Evolutionary conservation across 148 eudicot species (phyloP), one percentile per base, ranked within the genome.

Genomic region (Heliamphora exappendiculata): DNA sequence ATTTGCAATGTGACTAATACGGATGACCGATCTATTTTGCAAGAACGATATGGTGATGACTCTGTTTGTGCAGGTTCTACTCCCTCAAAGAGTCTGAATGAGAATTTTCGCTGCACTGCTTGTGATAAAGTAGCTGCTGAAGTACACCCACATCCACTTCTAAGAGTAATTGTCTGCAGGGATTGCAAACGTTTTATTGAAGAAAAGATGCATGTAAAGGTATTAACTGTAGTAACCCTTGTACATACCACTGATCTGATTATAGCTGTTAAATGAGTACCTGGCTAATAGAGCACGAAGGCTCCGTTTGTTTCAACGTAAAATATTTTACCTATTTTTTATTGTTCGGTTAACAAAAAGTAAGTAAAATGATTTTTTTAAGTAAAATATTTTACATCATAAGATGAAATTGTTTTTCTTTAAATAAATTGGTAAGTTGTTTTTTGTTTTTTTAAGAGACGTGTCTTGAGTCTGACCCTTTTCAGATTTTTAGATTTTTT

Each of bases 111-210:
- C 79, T 92, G 97, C 78, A 92, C 97, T 36, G 94, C 85, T 74
- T 92, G 97, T 78, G 78, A 78, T 75, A 82, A 84, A 79, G 75
- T 78, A 55, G 74, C 84, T 36, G 75, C 65, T 72, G 86, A 85
- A 75, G 82, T 85, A 54, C 82, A 83, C 67, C 69, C 81, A 44
- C 97, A 92, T 85, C 97, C 94, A 45, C 79, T 88, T 81, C 20
- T 92, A 37, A 86, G 84, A 80, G 97, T 92, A 37, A 79, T 90
- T 74, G 85, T 88, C 74, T 92, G 97, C 60, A 64, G 81, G 81
- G 83, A 77, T 49, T 92, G 97, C 88, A 89, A 85, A 85, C 77
- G 69, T 71, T 68, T 53, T 45, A 66, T 90, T 60, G 88, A 92
- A 83, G 77, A 74, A 37, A 92, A 81, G 83, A 89, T 79, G 82